Evolutionary conservation across 2,329 filamentous ascomycete genomes (phyloP).

Genomic region (Cladosporium austrohemisphaericum): DNA sequence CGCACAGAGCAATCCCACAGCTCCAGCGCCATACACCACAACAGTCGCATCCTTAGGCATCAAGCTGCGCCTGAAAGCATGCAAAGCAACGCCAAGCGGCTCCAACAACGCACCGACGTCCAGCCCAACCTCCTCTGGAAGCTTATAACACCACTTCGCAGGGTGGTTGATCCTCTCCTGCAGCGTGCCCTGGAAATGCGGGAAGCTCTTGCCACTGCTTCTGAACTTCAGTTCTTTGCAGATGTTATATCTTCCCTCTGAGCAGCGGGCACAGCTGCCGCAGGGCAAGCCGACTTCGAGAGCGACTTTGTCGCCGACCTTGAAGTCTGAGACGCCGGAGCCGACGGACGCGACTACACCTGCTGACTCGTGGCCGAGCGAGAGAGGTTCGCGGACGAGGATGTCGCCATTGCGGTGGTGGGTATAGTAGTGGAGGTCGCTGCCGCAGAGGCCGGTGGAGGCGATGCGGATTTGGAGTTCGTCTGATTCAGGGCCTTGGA

Average conservation of each 20-base stretch:
- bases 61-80: slow-evolving; percentile 54
- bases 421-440: slow-evolving; percentile 78
- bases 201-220: slow-evolving; percentile 57
- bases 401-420: slow-evolving; percentile 86
- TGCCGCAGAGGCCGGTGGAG: slow-evolving; percentile 67
- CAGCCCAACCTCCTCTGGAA: slow-evolving; percentile 51
- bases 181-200: slow-evolving; percentile 62
- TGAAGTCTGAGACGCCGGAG: slow-evolving; percentile 47
- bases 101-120: slow-evolving; percentile 58
- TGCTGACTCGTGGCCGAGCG: slow-evolving; percentile 73
- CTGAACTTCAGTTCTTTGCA: slow-evolving; percentile 57
- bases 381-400: slow-evolving; percentile 75
- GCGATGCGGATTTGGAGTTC: slow-evolving; percentile 64
- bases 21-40: slow-evolving; percentile 59
- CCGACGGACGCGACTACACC: slow-evolving; percentile 74
- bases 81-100: slow-evolving; percentile 58
- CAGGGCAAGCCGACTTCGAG: slow-evolving; percentile 89
- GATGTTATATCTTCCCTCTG: slow-evolving; percentile 58
- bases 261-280: slow-evolving; percentile 56
- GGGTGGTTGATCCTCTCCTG: slow-evolving; percentile 61
- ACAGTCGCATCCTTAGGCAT: slow-evolving; percentile 46
- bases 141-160: slow-evolving; percentile 56
- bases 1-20: slow-evolving; percentile 57
- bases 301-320: slow-evolving; percentile 78
- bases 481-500: slow-evolving; percentile 44